phyloP scores from a whole-genome alignment of 805 yeast species.

The Saitoella complicata region DNA sequence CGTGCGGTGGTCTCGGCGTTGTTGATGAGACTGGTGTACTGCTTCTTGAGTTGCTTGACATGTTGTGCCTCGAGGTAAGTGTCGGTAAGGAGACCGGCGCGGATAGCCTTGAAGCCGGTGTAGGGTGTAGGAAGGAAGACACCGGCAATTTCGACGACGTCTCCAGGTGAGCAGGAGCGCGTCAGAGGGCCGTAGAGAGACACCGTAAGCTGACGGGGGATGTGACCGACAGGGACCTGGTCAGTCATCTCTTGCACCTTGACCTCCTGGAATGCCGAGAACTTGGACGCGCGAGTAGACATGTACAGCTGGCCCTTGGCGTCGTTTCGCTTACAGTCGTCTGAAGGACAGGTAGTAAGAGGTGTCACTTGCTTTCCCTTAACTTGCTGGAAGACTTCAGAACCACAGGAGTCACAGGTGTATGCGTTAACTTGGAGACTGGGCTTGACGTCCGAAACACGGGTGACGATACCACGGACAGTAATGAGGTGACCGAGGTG shows the following conservation, averaged over 20 bases:
- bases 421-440: slow-evolving; percentile 81
- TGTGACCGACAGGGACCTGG: slow-evolving; percentile 97
- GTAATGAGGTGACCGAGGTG: slow-evolving; percentile 78
- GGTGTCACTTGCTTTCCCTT: slow-evolving; percentile 73
- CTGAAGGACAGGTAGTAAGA: slow-evolving; percentile 70
- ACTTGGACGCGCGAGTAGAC: slow-evolving; percentile 91
- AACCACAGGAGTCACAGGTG: slow-evolving; percentile 95
- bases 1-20: slow-evolving; percentile 39
- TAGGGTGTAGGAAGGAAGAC: slow-evolving; percentile 87
- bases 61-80: slow-evolving; percentile 81
- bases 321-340: slow-evolving; percentile 60
- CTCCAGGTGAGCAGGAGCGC: slow-evolving; percentile 82
- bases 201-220: slow-evolving; percentile 72
- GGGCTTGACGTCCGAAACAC: slow-evolving; percentile 95
- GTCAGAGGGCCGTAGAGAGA: slow-evolving; percentile 89
- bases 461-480: slow-evolving; percentile 82
- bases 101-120: slow-evolving; percentile 83
- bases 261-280: slow-evolving; percentile 88
- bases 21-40: slow-evolving; percentile 50
- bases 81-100: slow-evolving; percentile 87
- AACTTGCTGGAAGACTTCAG: slow-evolving; percentile 92
- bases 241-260: slow-evolving; percentile 85
- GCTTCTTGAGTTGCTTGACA: slow-evolving; percentile 75
- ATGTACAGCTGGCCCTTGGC: slow-evolving; percentile 78
- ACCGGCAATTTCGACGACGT: slow-evolving; percentile 83